Base-by-base conservation (phyloP, 257 asterid genomes). In the Petrea volubilis region DNA sequence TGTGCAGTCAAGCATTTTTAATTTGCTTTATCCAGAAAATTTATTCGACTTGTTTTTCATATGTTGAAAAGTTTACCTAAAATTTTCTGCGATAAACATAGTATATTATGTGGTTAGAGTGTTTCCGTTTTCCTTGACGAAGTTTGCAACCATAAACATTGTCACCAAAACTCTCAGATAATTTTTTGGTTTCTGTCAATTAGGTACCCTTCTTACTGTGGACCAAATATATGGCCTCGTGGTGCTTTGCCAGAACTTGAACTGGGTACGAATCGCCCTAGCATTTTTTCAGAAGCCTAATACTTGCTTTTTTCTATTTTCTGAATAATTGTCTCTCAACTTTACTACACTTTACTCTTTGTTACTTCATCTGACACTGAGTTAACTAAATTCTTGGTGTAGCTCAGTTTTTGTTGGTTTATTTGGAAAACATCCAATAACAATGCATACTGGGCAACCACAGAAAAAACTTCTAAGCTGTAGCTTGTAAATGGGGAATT, bases 161-260 rank as follows among this genome's bases (percentile, higher is more conserved):
- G 20, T 28, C 36, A 50, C 21, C 17, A 21, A 21, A 18, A 14
- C 64, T 74, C 58, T 33, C 64, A 62, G 40, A 56, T 17, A 34
- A 29, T 70, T 60, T 29, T 72, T 67, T 34, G 40, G 57, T 67
- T 52, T 75, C 56, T 67, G 51, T 34, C 43, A 62, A 60, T 74
- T 71, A 92, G 98, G 83, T 90, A 93, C 68, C 97, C 98, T 63
- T 87, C 96, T 23, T 93, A 90, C 73, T 93, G 98, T 67, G 95
- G 94, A 69, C 75, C 79, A 77, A 93, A 93, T 81, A 83, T 84
- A 66, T 93, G 98, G 98, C 98, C 96, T 61, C 80, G 31, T 68
- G 77, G 64, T 69, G 84, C 79, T 71, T 81, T 93, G 80, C 97
- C 98, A 31, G 94, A 93, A 71, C 89, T 93, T 72, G 98, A 93